Base-by-base conservation (phyloP, 129 eudicot genomes). In the Escallonia rubra region DNA sequence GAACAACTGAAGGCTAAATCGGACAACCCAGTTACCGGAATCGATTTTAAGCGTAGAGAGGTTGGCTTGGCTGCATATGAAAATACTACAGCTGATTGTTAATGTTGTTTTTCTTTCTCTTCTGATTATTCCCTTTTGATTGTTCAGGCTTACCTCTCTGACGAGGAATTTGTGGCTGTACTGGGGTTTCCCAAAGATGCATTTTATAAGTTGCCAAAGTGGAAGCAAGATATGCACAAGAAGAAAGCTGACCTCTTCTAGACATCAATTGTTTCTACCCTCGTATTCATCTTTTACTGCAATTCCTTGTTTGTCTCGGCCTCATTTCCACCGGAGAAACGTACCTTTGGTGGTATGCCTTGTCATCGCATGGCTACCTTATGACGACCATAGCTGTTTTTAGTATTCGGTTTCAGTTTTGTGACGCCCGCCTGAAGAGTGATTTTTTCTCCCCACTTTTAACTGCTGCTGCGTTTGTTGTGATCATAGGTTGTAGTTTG, bases 221-320 rank as follows among this genome's bases (percentile, higher is more conserved):
- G 97, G 97, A 90, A 90, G 90, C 97, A 90, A 74, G 97, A 88
- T 82, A 82, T 87, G 89, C 78, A 55, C 74, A 90, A 90, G 82
- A 84, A 72, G 89, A 90, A 90, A 71, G 81, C 78, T 40, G 97
- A 90, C 80, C 89, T 90, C 70, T 90, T 90, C 70, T 90, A 84
- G 71, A 62, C 66, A 72, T 59, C 61, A 49, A 45, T 43, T 23
- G 34, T 57, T 57, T 6, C 57, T 46, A 61, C 51, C 79, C 46
- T 69, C 57, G 67, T 58, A 60, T 69, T n/a, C n/a, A n/a, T n/a
- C n/a, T n/a, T n/a, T n/a, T n/a, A n/a, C n/a, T n/a, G n/a, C n/a
- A n/a, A n/a, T n/a, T 61, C 63, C 48, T 52, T 51, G 61, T 15
- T 54, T 68, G 67, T 54, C 67, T 65, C 46, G 66, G 7, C 68